phyloP scores from a whole-genome alignment of 176 grass and related monocot genomes.

The Aegilops tauschii region DNA sequence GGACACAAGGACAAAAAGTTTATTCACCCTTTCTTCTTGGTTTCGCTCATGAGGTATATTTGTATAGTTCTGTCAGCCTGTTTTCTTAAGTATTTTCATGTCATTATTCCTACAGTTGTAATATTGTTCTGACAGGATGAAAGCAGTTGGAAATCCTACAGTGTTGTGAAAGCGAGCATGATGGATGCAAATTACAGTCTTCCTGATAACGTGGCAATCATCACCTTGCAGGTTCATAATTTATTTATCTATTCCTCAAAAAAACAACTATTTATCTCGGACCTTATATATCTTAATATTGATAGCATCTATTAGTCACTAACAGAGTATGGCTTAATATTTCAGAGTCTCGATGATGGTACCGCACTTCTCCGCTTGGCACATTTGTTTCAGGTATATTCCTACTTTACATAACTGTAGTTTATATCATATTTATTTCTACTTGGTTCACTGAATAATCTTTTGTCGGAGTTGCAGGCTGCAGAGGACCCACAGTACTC shows the following conservation, averaged over 20 bases:
- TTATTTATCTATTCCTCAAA: not conserved
- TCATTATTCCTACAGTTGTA: not conserved
- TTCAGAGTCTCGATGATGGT: conserved; percentile 81
- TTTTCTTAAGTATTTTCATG: not conserved
- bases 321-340: conserved; percentile 1
- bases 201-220: conserved; percentile 80
- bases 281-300: not conserved
- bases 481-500: conserved; percentile 66
- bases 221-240: conserved; percentile 72
- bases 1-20: conserved; percentile 75
- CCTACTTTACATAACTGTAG: not conserved
- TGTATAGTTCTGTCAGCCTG: not conserved
- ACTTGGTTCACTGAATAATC: not conserved
- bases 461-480: conserved; percentile 25
- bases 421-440: not conserved
- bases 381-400: conserved; percentile 82
- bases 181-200: conserved; percentile 75
- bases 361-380: conserved; percentile 68
- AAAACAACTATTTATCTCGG: not conserved
- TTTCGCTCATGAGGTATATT: conserved; percentile 74
- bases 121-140: conserved; percentile 51
- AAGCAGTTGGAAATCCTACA: conserved; percentile 60
- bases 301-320: not conserved
- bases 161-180: conserved; percentile 36
- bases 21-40: conserved; percentile 90